Conservation (phyloP, 768 basidiomycete genomes). For the Amanita muscaria region DNA sequence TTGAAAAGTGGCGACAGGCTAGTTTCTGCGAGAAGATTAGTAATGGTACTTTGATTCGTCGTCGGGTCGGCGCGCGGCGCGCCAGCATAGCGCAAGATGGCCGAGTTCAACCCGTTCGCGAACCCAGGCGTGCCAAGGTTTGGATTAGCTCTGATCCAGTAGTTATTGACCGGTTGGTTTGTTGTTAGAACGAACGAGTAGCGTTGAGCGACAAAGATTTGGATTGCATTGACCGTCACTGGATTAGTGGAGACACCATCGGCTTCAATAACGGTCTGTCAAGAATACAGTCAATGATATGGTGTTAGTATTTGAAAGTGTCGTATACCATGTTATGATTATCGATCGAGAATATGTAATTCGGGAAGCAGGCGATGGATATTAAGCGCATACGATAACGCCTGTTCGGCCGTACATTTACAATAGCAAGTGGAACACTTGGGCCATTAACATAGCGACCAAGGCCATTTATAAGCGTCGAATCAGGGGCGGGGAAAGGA, state of each 20-base stretch:
- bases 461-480: conserved; percentile 44
- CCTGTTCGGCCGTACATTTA: conserved; percentile 30
- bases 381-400: conserved; percentile 51
- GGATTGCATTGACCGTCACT: conserved; percentile 28
- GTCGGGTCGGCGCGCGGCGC: conserved; percentile 30
- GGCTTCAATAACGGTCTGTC: conserved; percentile 30
- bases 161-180: conserved; percentile 29
- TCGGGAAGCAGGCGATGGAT: conserved; percentile 41
- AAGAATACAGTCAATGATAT: neutral
- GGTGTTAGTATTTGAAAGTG: neutral
- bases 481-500: conserved; percentile 19
- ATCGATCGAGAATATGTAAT: conserved; percentile 36
- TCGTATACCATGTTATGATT: conserved; percentile 25
- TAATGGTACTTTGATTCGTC: conserved; percentile 10
- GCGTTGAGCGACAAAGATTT: conserved; percentile 36
- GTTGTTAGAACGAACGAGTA: conserved; percentile 36
- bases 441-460: conserved; percentile 40
- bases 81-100: conserved; percentile 43
- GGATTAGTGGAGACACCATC: conserved; percentile 27
- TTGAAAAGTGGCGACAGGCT: conserved; percentile 10
- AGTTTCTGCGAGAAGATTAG: conserved; percentile 3
- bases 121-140: conserved; percentile 16
- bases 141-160: conserved; percentile 35
- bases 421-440: conserved; percentile 28
- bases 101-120: conserved; percentile 42